phyloP scores from a whole-genome alignment of 306 rosid genomes.

The Quercus rubra region DNA sequence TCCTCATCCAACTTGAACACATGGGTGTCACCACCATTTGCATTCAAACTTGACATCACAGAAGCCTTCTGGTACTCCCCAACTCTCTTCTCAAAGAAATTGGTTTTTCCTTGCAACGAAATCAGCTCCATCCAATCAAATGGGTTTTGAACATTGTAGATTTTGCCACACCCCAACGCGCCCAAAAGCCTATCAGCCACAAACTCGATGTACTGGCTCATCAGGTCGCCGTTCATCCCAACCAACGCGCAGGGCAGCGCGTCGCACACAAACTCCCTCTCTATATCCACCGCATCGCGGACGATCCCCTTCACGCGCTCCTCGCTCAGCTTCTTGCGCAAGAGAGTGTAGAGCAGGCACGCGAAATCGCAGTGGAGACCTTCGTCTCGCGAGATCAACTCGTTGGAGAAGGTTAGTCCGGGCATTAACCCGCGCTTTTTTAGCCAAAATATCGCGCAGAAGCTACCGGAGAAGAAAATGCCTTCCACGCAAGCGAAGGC shows the following conservation, averaged over 20 bases:
- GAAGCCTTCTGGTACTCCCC: conserved; percentile 88
- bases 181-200: conserved; percentile 76
- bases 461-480: conserved; percentile 84
- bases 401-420: conserved; percentile 76
- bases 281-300: conserved; percentile 62
- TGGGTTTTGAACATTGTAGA: conserved; percentile 63
- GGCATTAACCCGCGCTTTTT: conserved; percentile 92
- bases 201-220: conserved; percentile 78
- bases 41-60: conserved; percentile 66
- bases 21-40: conserved; percentile 42
- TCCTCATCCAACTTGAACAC: conserved; percentile 69
- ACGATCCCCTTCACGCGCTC: conserved; percentile 61
- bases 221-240: conserved; percentile 74
- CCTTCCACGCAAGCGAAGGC: conserved; percentile 92
- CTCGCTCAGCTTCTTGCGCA: conserved; percentile 44
- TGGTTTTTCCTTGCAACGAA: conserved; percentile 86
- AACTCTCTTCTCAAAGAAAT: conserved; percentile 83
- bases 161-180: conserved; percentile 55
- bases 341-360: conserved; percentile 52
- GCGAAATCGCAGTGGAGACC: conserved; percentile 86
- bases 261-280: conserved; percentile 77
- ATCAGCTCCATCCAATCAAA: conserved; percentile 98
- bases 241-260: conserved; percentile 81
- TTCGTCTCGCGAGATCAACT: conserved; percentile 80
- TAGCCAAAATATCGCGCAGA: conserved; percentile 83